Base-by-base conservation (phyloP, 352 stramenopile species). In the Phytophthora cactorum region DNA sequence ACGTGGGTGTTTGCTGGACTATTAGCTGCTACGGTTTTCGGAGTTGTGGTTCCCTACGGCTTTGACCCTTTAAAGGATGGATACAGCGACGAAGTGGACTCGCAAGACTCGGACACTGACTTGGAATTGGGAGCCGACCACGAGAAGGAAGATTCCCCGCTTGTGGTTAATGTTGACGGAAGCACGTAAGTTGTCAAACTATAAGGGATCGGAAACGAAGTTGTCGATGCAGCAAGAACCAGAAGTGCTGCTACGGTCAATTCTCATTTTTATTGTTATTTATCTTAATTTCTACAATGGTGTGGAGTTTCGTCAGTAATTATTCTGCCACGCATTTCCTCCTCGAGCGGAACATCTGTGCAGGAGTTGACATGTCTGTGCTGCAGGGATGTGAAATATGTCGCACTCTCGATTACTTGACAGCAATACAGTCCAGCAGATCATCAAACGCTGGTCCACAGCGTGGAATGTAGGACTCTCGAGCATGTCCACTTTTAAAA, bases 1-100 rank as follows among this genome's bases (percentile, higher is more conserved):
- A 66, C 60, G n/a, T 78, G 70, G 70, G 50, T 72, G 11, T 78
- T 78, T 44, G 70, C 66, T 4, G 66, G 60, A 17, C 15, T 65
- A 11, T 47, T 78, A 41, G 56, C 44, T 22, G 45, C 51, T 22
- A 61, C 59, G 5, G 70, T 69, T 17, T 17, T 66, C 0, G 66
- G 61, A 4, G 14, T 71, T 54, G 66, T 75, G 17, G 29, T 69
- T 17, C 65, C 56, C 6, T 72, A 69, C 25, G 70, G 66, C 12
- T 70, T 61, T 41, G 31, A 61, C 28, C 41, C 52, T 14, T 29
- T 32, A 6, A 56, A 39, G 27, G 38, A 28, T 38, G 44, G 25
- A 50, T 49, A 59, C 17, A 41, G 22, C n/a, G 15, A 25, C 12
- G 52, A 57, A 14, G 6, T 51, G 17, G 39, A 28, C 12, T 17